Conservation (phyloP, 2,329 filamentous ascomycete genomes). For the Hyphodiscus sp. region DNA sequence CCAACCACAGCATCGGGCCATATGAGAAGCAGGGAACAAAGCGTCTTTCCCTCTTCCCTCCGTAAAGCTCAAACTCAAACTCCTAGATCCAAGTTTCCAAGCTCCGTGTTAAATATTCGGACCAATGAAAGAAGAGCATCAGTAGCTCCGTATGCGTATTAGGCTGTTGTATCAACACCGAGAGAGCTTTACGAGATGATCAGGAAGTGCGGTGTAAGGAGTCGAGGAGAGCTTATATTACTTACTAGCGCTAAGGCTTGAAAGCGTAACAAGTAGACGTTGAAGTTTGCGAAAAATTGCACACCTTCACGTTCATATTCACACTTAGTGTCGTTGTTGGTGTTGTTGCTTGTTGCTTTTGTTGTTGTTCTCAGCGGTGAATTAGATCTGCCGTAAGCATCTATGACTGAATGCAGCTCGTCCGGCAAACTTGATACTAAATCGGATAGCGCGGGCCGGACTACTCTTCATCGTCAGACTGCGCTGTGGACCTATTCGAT, state of each 20-base stretch:
- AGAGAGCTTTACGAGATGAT: neutral
- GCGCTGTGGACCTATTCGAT: too few species aligned
- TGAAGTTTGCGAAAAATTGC: neutral
- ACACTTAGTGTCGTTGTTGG: neutral
- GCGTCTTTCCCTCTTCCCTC: neutral
- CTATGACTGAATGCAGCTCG: neutral
- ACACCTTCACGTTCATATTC: neutral
- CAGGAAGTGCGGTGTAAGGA: neutral
- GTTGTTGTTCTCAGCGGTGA: neutral
- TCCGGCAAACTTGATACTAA: neutral
- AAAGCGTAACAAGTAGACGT: neutral
- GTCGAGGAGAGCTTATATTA: neutral
- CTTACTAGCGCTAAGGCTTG: neutral
- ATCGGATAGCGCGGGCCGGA: neutral
- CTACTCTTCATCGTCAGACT: too few species aligned
- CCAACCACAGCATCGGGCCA: neutral
- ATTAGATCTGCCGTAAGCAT: neutral
- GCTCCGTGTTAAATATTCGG: neutral
- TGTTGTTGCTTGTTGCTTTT: too few species aligned
- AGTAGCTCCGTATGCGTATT: constrained; percentile 8
- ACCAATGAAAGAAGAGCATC: neutral
- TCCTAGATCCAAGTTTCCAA: neutral
- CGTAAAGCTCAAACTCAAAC: too few species aligned
- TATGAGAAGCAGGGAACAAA: neutral
- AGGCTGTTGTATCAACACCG: constrained; percentile 6